Base-by-base conservation (phyloP, 345 rosid genomes). In the Trapa incisa region DNA sequence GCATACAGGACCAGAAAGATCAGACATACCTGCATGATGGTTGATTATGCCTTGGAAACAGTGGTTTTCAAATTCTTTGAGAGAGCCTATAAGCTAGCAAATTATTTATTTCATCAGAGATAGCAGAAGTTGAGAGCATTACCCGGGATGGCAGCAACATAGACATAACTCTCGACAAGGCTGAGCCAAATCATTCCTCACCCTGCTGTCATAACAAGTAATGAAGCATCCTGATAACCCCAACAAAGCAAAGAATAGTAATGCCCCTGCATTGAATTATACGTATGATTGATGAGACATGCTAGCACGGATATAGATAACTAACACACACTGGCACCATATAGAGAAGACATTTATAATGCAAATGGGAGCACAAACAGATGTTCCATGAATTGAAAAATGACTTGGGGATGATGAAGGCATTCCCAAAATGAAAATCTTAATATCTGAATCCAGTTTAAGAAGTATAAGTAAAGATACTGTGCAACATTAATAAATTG, bases 91-190 rank as follows among this genome's bases (percentile, higher is more conserved):
- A 8, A 58, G 38, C 63, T 1, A 9, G 3, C 47, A 41, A 6
- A 14, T 5, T 14, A 22, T 22, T 42, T 42, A 0, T 7, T 45
- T 35, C 6, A 17, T 64, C 43, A 41, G 47, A 8, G 47, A 8
- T 15, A n/a, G 32, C 35, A 22, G 67, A 32, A 42, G 36, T 16
- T 65, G 52, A 74, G 64, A 69, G 64, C 66, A 42, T 64, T 93
- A 95, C 97, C 97, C 97, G 11, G 97, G 97, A 67, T 89, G 99
- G 79, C 97, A 91, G 87, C 96, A 91, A 74, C 99, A 91, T 43
- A 91, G 91, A 73, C 99, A 95, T 74, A 95, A 81, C 79, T 95
- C 97, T 75, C 97, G 86, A 79, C 97, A 95, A 64, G 97, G 99
- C 75, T 87, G 99, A 68, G 97, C 97, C 83, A 91, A 81, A 80